A percentile compares a stretch with the other conserved stretches of the same genome.
Evolutionary conservation across 345 rosid species (phyloP).

Genomic region (Geranium rotundifolium): DNA sequence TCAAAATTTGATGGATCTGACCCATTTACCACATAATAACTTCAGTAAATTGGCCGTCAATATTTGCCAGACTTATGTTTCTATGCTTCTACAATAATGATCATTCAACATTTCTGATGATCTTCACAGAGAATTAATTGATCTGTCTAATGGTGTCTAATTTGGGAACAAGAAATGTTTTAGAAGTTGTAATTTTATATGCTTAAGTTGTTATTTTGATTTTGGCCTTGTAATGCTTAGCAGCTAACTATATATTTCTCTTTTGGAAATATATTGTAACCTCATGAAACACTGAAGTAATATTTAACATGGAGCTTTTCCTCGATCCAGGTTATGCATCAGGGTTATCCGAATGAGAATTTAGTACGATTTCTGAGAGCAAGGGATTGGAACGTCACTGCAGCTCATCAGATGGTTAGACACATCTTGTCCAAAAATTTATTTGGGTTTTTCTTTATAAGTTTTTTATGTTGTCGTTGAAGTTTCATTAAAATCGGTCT

Average conservation of each 20-base stretch:
- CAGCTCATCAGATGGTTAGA: conserved; percentile 86
- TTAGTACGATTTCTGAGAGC: conserved; percentile 81
- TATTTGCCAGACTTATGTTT: no score
- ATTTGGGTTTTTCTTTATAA: background rate
- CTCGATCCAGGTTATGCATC: conserved; percentile 68
- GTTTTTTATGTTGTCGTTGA: background rate
- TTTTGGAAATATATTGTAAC: background rate
- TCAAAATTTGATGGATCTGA: background rate
- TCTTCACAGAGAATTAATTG: background rate
- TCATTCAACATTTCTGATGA: background rate
- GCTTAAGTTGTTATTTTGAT: background rate
- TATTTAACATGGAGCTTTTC: background rate
- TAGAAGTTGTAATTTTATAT: background rate
- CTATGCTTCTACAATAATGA: background rate
- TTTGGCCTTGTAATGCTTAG: background rate
- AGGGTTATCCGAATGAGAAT: conserved; percentile 63
- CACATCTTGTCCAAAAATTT: no score
- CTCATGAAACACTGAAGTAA: background rate
- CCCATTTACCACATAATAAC: background rate
- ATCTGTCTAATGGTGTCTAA: background rate
- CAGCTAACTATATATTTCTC: background rate
- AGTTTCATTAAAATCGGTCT: background rate
- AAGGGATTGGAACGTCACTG: conserved; percentile 75
- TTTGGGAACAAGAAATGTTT: background rate
- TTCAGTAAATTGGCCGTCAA: background rate